phyloP scores from a whole-genome alignment of 1,139 yeast genomes.

The Geotrichum carabidarum region DNA sequence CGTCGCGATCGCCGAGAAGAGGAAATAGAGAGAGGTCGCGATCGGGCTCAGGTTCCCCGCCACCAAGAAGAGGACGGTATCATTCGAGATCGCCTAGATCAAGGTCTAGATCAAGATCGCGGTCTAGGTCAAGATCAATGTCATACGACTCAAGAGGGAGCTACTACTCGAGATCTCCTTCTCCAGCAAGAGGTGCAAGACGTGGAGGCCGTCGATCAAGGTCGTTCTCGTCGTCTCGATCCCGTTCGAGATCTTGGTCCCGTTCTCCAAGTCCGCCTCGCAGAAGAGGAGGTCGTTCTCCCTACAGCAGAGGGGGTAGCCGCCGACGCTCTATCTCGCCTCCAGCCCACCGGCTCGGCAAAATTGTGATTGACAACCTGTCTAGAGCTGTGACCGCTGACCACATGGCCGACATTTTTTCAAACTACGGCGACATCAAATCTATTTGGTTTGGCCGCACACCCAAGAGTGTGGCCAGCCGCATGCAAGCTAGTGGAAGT shows the following conservation, averaged over 20 bases:
- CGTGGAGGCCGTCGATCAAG: not conserved
- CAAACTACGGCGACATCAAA: slow-evolving; percentile 27
- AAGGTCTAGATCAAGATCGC: slow-evolving; percentile 21
- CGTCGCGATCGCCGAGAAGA: slow-evolving; percentile 10
- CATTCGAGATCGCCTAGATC: slow-evolving; percentile 14
- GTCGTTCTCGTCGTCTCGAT: slow-evolving; percentile 17
- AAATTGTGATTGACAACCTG: slow-evolving; percentile 26
- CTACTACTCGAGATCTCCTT: slow-evolving; percentile 2
- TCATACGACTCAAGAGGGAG: slow-evolving; percentile 2
- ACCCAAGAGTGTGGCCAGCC: not conserved
- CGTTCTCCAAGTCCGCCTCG: slow-evolving; percentile 14
- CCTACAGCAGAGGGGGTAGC: not conserved
- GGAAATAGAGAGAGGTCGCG: not conserved
- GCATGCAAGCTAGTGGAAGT: not conserved
- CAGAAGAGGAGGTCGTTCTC: slow-evolving; percentile 1
- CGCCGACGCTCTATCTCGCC: slow-evolving; percentile 6
- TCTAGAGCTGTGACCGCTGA: slow-evolving; percentile 21
- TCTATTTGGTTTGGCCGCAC: slow-evolving; percentile 22
- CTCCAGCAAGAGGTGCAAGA: not conserved
- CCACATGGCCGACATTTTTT: slow-evolving; percentile 31
- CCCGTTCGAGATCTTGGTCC: slow-evolving; percentile 19
- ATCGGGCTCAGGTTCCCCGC: no score
- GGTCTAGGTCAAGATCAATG: slow-evolving; percentile 7
- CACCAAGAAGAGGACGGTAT: not conserved
- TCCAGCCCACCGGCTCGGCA: slow-evolving; percentile 13